Conservation (phyloP, 2,329 filamentous ascomycete genomes). For the Colletotrichum filicis region DNA sequence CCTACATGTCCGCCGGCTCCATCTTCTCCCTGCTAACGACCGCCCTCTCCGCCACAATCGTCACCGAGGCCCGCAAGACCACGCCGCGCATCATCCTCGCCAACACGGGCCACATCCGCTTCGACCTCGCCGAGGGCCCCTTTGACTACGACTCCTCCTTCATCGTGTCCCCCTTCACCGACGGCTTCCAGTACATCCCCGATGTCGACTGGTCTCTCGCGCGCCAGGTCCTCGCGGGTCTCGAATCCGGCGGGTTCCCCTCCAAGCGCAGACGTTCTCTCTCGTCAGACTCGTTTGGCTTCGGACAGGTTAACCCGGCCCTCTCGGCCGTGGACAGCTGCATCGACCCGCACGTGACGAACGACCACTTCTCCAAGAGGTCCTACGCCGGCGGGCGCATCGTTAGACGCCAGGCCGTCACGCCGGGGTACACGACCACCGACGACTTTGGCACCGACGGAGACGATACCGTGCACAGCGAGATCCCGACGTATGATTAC, state of each 20-base stretch:
- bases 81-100: constrained; percentile 64
- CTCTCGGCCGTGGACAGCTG: constrained; percentile 7
- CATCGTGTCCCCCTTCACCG: constrained; percentile 66
- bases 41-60: constrained; percentile 49
- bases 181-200: constrained; percentile 64
- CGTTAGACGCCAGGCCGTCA: constrained; percentile 57
- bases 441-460: constrained; percentile 66
- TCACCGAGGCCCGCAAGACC: constrained; percentile 56
- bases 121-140: constrained; percentile 71
- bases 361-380: constrained; percentile 18
- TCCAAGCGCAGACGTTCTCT: constrained; percentile 10
- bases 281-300: background rate
- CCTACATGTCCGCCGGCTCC: constrained; percentile 50
- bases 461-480: constrained; percentile 64
- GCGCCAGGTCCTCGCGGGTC: background rate
- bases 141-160: constrained; percentile 66
- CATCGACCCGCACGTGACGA: constrained; percentile 16
- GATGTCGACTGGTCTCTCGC: constrained; percentile 57
- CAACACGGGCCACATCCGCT: constrained; percentile 71
- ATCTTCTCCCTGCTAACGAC: constrained; percentile 5
- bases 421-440: constrained; percentile 63
- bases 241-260: constrained; percentile 13
- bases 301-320: background rate
- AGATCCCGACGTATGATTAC: constrained; percentile 57
- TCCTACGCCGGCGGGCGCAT: constrained; percentile 18